Conservation (phyloP, 208 protist species). For the Crithidia fasciculata region DNA sequence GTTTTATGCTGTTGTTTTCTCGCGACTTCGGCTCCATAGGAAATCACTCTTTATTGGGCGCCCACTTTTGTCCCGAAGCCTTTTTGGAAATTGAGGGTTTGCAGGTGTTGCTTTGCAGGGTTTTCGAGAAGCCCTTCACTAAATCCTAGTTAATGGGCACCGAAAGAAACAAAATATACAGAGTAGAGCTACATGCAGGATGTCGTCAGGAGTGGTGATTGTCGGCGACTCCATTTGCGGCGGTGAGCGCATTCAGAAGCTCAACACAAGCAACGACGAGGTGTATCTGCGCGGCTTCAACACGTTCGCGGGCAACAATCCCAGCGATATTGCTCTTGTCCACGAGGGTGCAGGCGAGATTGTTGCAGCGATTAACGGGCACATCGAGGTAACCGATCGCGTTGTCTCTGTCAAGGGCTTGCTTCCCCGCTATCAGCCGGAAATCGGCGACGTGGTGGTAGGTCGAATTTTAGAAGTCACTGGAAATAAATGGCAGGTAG, state of each 20-base stretch:
- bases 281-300: constrained; percentile 85
- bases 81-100: too few species aligned
- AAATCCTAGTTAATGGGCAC: too few species aligned
- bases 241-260: constrained; percentile 37
- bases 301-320: constrained; percentile 65
- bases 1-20: too few species aligned
- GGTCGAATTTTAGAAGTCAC: constrained; percentile 92
- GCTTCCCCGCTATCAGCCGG: constrained; percentile 89
- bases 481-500: constrained; percentile 95
- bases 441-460: constrained; percentile 98
- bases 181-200: background rate
- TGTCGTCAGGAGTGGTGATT: constrained; percentile 50
- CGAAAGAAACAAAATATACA: too few species aligned
- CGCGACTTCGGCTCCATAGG: too few species aligned
- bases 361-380: constrained; percentile 78
- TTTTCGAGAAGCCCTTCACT: too few species aligned
- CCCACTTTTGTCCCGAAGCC: too few species aligned
- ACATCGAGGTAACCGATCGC: constrained; percentile 82
- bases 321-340: constrained; percentile 48
- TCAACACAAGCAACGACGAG: constrained; percentile 38
- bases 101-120: too few species aligned
- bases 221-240: constrained; percentile 87
- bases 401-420: constrained; percentile 87
- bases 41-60: too few species aligned
- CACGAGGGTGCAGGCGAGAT: constrained; percentile 83